Percentiles rank a stretch among this genome's conserved stretches.
Evolutionary conservation across 106 monocot species (phyloP).

Genomic region (Posidonia australis): DNA sequence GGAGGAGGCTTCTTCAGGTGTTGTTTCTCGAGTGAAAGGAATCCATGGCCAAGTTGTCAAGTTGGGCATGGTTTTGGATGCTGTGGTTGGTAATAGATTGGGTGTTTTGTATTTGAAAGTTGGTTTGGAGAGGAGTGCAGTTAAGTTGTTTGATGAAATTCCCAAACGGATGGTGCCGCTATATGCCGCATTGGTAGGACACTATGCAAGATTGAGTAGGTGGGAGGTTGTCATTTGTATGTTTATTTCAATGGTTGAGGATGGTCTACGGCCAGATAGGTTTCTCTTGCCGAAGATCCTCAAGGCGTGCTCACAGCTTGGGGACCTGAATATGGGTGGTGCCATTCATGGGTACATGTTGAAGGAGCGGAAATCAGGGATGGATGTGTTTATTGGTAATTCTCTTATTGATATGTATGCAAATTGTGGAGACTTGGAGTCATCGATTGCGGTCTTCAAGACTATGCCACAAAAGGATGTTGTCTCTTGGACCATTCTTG

Average conservation of each 20-base stretch:
- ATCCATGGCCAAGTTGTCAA: slow-evolving; percentile 13
- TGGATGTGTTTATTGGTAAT: slow-evolving; percentile 37
- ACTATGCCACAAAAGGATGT: slow-evolving; percentile 33
- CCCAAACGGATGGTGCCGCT: neutral
- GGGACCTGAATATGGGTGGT: slow-evolving; percentile 2
- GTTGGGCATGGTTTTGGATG: neutral
- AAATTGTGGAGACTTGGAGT: slow-evolving; percentile 32
- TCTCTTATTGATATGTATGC: slow-evolving; percentile 52
- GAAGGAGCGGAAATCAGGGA: slow-evolving; percentile 5
- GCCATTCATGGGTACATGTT: slow-evolving; percentile 18
- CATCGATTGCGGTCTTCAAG: slow-evolving; percentile 32
- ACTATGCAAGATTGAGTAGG: neutral
- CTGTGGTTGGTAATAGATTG: neutral
- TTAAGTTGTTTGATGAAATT: slow-evolving; percentile 12
- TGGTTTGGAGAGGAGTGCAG: neutral
- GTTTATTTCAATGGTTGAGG: slow-evolving; percentile 19
- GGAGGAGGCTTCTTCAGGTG: neutral
- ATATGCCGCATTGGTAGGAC: slow-evolving; percentile 8
- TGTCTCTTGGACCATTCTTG: slow-evolving; percentile 51
- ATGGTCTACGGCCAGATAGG: slow-evolving; percentile 17
- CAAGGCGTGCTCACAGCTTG: slow-evolving; percentile 24
- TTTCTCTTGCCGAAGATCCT: slow-evolving; percentile 26
- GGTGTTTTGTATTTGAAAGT: slow-evolving; percentile 8
- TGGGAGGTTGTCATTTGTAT: slow-evolving; percentile 14
- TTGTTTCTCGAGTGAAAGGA: neutral